Evolutionary conservation across 352 stramenopile genomes (phyloP).

Genomic region (Globisporangium paddicum): DNA sequence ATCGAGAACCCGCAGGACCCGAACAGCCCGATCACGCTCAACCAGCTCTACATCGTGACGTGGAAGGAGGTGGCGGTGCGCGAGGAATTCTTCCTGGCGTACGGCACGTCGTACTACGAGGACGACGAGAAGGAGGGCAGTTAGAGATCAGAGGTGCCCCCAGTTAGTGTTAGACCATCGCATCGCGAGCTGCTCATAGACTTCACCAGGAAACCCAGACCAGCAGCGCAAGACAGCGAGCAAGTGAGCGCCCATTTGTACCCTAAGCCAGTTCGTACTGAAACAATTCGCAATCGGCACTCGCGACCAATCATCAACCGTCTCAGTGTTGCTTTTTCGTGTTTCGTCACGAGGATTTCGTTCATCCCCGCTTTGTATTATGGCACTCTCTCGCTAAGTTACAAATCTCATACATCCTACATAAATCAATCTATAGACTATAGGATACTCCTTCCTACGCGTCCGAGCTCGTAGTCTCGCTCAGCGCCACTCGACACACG

Average conservation of each 20-base stretch:
- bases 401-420: neutral
- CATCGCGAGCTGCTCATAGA: slow-evolving; percentile 3
- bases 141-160: slow-evolving; percentile 17
- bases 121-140: slow-evolving; percentile 67
- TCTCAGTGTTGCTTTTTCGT: neutral
- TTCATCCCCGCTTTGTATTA: slow-evolving; percentile 2
- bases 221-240: neutral
- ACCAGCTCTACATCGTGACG: slow-evolving; percentile 87
- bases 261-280: slow-evolving; percentile 1
- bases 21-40: slow-evolving; percentile 70
- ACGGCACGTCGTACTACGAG: slow-evolving; percentile 87
- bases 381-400: neutral
- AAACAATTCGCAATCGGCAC: slow-evolving; percentile 2
- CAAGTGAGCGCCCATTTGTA: slow-evolving; percentile 3
- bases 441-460: too few species aligned
- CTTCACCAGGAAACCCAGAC: neutral
- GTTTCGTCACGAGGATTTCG: neutral
- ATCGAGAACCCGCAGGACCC: slow-evolving; percentile 79
- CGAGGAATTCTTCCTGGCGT: slow-evolving; percentile 87
- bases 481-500: slow-evolving; percentile 47
- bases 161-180: slow-evolving; percentile 4
- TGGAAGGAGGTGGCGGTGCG: slow-evolving; percentile 83
- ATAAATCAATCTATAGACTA: too few species aligned
- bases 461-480: neutral
- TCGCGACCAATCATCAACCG: neutral